Conservation (phyloP, 805 yeast genomes). For the Candida ipomoeae region DNA sequence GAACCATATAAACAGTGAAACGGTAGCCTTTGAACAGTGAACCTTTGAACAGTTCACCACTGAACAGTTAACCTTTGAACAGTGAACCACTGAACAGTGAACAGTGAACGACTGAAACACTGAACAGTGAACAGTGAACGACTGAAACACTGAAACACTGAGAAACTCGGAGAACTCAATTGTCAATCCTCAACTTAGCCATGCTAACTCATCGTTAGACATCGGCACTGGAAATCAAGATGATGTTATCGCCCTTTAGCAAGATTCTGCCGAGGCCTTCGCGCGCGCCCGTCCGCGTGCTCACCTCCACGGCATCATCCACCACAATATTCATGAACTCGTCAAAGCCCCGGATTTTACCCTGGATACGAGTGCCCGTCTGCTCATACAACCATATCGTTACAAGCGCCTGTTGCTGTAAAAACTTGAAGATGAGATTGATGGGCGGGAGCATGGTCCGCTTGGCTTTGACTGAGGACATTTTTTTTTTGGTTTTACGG, state of each 20-base stretch:
- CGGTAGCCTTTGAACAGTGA: too few relatives aligned
- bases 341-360: constrained; percentile 87
- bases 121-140: too few relatives aligned
- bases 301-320: constrained; percentile 63
- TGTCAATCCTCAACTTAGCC: background rate
- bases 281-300: constrained; percentile 43
- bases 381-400: constrained; percentile 91
- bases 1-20: too few relatives aligned
- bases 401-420: constrained; percentile 78
- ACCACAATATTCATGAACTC: constrained; percentile 87
- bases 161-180: too few relatives aligned
- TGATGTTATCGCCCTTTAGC: constrained; percentile 91
- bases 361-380: constrained; percentile 69
- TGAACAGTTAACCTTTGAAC: too few relatives aligned
- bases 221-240: constrained; percentile 53
- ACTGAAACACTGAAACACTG: background rate
- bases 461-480: constrained; percentile 22
- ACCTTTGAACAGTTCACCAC: too few relatives aligned
- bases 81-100: too few relatives aligned
- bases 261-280: constrained; percentile 68
- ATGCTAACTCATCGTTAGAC: background rate
- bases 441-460: constrained; percentile 76
- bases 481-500: background rate
- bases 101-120: too few relatives aligned
- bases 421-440: constrained; percentile 79